Conservation (phyloP, 345 rosid species). For the Alliaria petiolata region DNA sequence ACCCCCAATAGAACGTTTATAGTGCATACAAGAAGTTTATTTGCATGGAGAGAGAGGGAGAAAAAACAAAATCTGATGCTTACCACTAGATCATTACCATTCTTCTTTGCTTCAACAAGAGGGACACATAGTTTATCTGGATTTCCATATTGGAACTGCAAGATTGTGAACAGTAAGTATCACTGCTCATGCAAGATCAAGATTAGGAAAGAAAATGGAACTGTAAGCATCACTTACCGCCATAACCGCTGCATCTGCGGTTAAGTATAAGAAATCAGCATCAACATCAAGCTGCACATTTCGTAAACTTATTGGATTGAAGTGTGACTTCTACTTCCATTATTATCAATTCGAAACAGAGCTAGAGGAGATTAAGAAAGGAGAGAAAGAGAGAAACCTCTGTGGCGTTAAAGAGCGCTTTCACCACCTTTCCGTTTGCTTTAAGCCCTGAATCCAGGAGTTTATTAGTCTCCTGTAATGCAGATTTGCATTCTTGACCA, state of each 20-base stretch:
- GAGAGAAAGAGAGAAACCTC: constrained; percentile 49
- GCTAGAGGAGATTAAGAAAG: background rate
- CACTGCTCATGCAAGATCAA: background rate
- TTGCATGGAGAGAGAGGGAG: background rate
- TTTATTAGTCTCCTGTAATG: constrained; percentile 55
- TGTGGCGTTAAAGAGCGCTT: constrained; percentile 54
- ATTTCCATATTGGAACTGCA: constrained; percentile 91
- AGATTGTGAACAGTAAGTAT: constrained; percentile 1
- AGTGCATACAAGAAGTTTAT: background rate
- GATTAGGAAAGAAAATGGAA: background rate
- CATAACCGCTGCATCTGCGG: constrained; percentile 80
- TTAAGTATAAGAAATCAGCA: constrained; percentile 83
- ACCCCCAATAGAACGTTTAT: background rate
- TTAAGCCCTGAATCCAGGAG: constrained; percentile 59
- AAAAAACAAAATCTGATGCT: constrained; percentile 4
- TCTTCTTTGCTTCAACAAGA: constrained; percentile 74
- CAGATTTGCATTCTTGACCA: constrained; percentile 82
- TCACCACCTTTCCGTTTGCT: constrained; percentile 47
- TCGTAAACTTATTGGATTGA: too few relatives aligned
- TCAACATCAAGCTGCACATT: constrained; percentile 80
- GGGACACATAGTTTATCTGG: constrained; percentile 68
- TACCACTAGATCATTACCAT: constrained; percentile 76
- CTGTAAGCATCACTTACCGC: constrained; percentile 47
- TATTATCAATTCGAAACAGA: background rate
- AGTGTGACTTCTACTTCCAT: background rate